Conservation (phyloP, 2,329 filamentous ascomycete species). For the Stachybotrys elegans region DNA sequence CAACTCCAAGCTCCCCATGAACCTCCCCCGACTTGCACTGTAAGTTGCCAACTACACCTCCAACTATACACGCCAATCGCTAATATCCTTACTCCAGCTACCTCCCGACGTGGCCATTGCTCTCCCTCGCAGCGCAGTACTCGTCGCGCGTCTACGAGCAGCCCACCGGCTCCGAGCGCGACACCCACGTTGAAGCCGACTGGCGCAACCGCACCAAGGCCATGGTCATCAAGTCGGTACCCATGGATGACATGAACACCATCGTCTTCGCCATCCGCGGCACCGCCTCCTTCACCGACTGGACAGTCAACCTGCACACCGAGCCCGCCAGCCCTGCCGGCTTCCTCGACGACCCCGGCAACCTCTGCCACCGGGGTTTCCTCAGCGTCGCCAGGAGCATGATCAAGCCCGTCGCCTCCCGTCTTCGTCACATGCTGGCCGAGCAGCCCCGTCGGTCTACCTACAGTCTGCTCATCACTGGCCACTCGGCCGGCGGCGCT, state of each 20-base stretch:
- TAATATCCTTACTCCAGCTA: conserved; percentile 44
- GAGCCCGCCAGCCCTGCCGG: conserved; percentile 59
- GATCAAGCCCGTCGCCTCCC: conserved; percentile 65
- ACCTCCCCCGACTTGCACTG: conserved; percentile 64
- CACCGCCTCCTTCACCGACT: conserved; percentile 76
- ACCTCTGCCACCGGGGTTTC: conserved; percentile 78
- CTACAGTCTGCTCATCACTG: conserved; percentile 75
- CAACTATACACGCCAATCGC: conserved; percentile 1
- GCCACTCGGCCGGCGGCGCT: conserved; percentile 81
- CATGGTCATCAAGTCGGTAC: conserved; percentile 77
- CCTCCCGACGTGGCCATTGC: conserved; percentile 68
- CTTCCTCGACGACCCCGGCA: conserved; percentile 74
- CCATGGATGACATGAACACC: conserved; percentile 70
- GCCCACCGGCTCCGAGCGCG: conserved; percentile 56
- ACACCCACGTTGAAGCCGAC: conserved; percentile 66
- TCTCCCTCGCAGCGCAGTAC: conserved; percentile 75
- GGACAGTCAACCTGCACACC: conserved; percentile 75
- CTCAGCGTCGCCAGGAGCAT: conserved; percentile 70
- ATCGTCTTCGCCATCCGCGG: conserved; percentile 83
- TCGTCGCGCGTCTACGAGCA: conserved; percentile 69
- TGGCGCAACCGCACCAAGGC: conserved; percentile 74
- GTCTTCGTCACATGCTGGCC: conserved; percentile 63
- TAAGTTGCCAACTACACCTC: conserved; percentile 31
- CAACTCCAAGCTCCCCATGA: conserved; percentile 67
- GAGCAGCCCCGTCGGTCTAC: conserved; percentile 63